A percentile compares a stretch with the other conserved stretches of the same genome.
Conservation (phyloP, 176 grass and related monocot genomes). For the Rhynchospora pubera region DNA sequence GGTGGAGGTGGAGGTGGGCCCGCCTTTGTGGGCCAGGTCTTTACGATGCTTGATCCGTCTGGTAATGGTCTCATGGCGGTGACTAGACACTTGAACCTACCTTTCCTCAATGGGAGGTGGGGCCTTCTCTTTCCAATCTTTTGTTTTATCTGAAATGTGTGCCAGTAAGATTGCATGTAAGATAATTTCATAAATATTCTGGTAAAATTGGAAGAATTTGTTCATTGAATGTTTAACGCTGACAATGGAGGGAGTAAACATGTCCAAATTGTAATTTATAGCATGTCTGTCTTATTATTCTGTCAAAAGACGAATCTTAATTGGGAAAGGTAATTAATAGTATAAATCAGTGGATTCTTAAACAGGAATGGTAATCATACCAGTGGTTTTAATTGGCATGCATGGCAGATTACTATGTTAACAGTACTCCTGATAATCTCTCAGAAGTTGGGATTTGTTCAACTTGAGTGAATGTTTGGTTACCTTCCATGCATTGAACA, state of each 20-base stretch:
- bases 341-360: neutral
- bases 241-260: neutral
- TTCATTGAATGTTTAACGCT: neutral
- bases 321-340: neutral
- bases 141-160: neutral
- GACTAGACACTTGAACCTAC: constrained; percentile 63
- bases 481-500: neutral
- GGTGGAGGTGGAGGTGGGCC: constrained; percentile 38
- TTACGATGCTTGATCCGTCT: constrained; percentile 90
- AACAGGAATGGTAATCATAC: neutral
- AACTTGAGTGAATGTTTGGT: neutral
- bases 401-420: neutral
- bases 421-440: neutral
- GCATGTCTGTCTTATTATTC: neutral
- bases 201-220: neutral
- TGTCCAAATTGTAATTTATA: neutral
- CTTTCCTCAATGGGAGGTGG: constrained; percentile 71
- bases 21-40: constrained; percentile 91
- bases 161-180: neutral
- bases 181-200: neutral
- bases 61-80: constrained; percentile 97
- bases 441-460: constrained; percentile 3
- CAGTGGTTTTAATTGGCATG: neutral
- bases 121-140: neutral
- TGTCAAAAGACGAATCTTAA: neutral